Evolutionary conservation across 2,329 filamentous ascomycete genomes (phyloP).

Genomic region (Epichloe typhina): DNA sequence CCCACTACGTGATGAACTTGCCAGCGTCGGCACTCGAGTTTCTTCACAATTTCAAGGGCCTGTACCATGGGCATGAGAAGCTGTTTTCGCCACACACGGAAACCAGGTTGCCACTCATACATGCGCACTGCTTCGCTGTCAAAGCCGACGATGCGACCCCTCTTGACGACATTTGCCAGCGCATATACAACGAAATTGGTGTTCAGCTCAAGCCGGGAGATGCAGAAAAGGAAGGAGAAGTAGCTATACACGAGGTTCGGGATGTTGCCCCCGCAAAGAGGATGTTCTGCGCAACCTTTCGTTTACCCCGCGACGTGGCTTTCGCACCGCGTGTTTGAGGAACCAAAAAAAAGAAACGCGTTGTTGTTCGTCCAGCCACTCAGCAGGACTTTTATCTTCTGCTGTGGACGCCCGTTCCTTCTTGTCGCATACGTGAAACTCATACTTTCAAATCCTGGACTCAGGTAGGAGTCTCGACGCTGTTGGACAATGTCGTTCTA

Average conservation of each 20-base stretch:
- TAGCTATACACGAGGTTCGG: conserved; percentile 57
- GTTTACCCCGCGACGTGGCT: conserved; percentile 69
- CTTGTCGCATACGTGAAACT: no score
- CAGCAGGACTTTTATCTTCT: no score
- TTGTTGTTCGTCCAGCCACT: no score
- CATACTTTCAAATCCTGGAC: no score
- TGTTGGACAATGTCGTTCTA: no score
- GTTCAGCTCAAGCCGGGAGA: conserved; percentile 29
- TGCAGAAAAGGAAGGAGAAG: conserved; percentile 31
- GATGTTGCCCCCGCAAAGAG: conserved; percentile 87
- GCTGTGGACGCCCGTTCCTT: no score
- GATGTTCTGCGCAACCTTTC: conserved; percentile 94
- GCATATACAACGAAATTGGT: conserved; percentile 28
- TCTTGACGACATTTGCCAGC: conserved; percentile 33
- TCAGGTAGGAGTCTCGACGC: no score
- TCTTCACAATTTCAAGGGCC: conserved; percentile 49
- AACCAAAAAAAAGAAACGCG: neutral
- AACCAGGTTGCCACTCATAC: conserved; percentile 62
- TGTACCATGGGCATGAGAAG: conserved; percentile 59
- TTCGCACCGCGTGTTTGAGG: conserved; percentile 39
- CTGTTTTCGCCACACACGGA: conserved; percentile 50
- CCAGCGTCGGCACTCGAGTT: conserved; percentile 84
- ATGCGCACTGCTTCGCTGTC: conserved; percentile 87
- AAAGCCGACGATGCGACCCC: conserved; percentile 65
- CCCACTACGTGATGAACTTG: conserved; percentile 98